phyloP scores from a whole-genome alignment of 2,329 filamentous ascomycete species.

The Pseudocercospora fijiensis region DNA sequence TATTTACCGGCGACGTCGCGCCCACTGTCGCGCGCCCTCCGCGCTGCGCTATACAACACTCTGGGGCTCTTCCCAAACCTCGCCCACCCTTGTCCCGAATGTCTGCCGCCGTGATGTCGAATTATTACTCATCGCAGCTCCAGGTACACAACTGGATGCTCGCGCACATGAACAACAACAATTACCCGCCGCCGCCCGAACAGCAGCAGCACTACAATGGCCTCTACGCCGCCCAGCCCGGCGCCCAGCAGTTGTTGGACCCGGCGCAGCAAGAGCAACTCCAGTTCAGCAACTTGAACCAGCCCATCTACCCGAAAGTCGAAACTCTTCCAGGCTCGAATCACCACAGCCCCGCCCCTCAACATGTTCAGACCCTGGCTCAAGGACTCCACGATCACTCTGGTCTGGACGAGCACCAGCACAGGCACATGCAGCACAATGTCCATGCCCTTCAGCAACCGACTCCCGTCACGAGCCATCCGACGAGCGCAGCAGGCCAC shows the following conservation, averaged over 20 bases:
- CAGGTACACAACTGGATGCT: constrained; percentile 40
- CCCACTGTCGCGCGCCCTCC: constrained; percentile 28
- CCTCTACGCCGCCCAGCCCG: constrained; percentile 35
- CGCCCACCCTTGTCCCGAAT: constrained; percentile 29
- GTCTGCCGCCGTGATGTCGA: constrained; percentile 38
- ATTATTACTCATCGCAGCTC: constrained; percentile 37
- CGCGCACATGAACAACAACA: constrained; percentile 41
- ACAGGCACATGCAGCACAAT: constrained; percentile 34
- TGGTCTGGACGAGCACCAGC: constrained; percentile 35
- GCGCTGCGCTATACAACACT: constrained; percentile 21
- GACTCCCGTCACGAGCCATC: constrained; percentile 27
- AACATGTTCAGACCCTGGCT: constrained; percentile 37
- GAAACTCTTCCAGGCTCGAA: constrained; percentile 31
- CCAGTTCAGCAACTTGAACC: constrained; percentile 37
- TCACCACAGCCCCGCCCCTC: constrained; percentile 30
- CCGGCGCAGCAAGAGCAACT: constrained; percentile 37
- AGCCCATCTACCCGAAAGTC: constrained; percentile 39
- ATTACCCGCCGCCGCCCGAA: constrained; percentile 38
- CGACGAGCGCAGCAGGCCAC: constrained; percentile 28
- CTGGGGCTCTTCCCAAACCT: constrained; percentile 18
- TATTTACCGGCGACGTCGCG: constrained; percentile 30
- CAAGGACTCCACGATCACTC: constrained; percentile 35
- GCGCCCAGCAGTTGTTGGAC: constrained; percentile 37
- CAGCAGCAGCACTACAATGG: constrained; percentile 40
- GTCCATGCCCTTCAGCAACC: constrained; percentile 33